Evolutionary conservation across 495 filamentous ascomycete genomes (phyloP), one percentile per base, ranked within the genome.

Genomic region (Aspergillus sclerotioniger): DNA sequence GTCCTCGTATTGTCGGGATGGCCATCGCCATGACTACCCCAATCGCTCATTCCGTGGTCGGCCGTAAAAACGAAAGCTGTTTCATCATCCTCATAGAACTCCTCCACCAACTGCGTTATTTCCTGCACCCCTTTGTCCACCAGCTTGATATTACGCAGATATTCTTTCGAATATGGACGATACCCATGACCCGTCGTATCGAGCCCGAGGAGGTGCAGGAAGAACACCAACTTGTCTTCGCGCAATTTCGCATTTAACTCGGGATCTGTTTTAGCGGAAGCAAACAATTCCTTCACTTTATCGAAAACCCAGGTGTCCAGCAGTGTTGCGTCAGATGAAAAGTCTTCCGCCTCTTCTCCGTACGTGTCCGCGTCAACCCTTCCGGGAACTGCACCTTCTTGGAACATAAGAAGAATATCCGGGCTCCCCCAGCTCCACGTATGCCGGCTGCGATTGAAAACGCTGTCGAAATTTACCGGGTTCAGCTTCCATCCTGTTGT

Each of bases 361-460:
- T 99, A 99, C 44, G 79, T 90, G 54, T 88, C 87, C 19, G 89
- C 87, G 70, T 96, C 90, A 9, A 99, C 86, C 56, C 88, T 81
- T 0, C 90, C 90, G 6, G 90, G 89, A n/a, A 88, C 85, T 8
- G 94, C 95, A 1, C 95, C 95, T 60, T 93, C 84, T 67, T 95
- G 84, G 67, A 99, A 99, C 95, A 99, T 99, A 10, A 86, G 90
- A 51, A 98, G 75, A 65, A 99, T 99, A 76, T 99, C 95, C 12
- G 93, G 93, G 65, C 93, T 97, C 8, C 95, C 94, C 95, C 95
- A 99, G 70, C 91, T 93, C 95, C 95, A 99, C 4, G 95, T 98
- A 74, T 98, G 95, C 29, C 89, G 77, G 67, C 92, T 97, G 56
- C 89, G 86, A 67, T 99, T 99, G 82, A 99, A 99, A 9, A 99